A percentile compares a stretch with the other conserved stretches of the same genome.
These are phyloP conservation scores for Dendrobium officinale DNA, from an alignment of 106 monocot species.

Conservation along the genomic window DNA sequence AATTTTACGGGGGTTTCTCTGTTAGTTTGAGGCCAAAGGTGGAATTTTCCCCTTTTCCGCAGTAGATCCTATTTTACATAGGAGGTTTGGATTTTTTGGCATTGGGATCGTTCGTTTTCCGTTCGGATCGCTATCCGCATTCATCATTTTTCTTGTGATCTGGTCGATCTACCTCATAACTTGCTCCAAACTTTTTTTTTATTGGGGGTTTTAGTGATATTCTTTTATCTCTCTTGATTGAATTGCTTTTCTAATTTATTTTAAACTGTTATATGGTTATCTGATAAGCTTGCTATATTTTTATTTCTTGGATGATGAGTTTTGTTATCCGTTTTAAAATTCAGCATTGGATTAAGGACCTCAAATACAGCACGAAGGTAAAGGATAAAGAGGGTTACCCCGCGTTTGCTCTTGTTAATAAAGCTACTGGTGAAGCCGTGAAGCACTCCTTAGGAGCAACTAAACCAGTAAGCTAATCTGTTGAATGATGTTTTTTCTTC, in stretches of 20 bases:
- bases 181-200: not conserved
- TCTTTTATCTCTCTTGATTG: not conserved
- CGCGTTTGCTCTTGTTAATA: constrained; percentile 67
- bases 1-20: not conserved
- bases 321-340: constrained; percentile 3
- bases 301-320: not conserved
- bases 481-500: not conserved
- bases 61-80: too few relatives aligned
- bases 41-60: too few relatives aligned
- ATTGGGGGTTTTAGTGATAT: not conserved
- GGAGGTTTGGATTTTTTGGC: too few relatives aligned
- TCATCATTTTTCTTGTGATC: not conserved
- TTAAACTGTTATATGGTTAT: not conserved
- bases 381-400: constrained; percentile 76
- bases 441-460: constrained; percentile 56
- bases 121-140: too few relatives aligned
- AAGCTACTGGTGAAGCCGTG: constrained; percentile 58
- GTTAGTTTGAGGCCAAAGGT: too few relatives aligned
- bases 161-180: not conserved
- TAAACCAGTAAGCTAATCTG: constrained; percentile 39
- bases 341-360: constrained; percentile 89
- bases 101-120: too few relatives aligned
- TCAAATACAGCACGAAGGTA: constrained; percentile 48
- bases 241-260: not conserved
- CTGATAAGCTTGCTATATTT: not conserved